phyloP scores from a whole-genome alignment of 75 land plant genomes.

The Selaginella tamariscina region DNA sequence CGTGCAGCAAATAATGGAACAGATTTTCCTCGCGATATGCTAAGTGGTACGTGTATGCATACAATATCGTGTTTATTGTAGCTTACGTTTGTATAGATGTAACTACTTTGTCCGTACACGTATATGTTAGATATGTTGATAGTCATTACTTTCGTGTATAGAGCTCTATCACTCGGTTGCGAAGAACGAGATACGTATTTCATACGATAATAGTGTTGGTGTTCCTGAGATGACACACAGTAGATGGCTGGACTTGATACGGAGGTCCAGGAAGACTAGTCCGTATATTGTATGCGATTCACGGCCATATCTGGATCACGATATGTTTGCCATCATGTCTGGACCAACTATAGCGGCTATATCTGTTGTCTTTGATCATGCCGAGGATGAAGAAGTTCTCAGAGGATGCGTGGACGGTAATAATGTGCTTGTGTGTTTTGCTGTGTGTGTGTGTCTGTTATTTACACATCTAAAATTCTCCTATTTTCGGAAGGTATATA shows the following conservation, averaged over 20 bases:
- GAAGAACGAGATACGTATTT: slow-evolving; percentile 75
- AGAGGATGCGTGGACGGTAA: slow-evolving; percentile 46
- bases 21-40: slow-evolving; percentile 77
- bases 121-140: too few species aligned
- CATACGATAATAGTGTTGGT: slow-evolving; percentile 62
- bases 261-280: slow-evolving; percentile 49
- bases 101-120: too few species aligned
- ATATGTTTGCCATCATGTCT: slow-evolving; percentile 96
- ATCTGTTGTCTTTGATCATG: slow-evolving; percentile 90
- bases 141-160: too few species aligned
- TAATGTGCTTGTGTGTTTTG: neutral
- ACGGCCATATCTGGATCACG: slow-evolving; percentile 62
- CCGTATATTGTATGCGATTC: slow-evolving; percentile 63
- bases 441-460: neutral
- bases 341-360: slow-evolving; percentile 97
- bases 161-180: slow-evolving; percentile 81
- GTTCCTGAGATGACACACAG: slow-evolving; percentile 86
- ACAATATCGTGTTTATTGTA: too few species aligned
- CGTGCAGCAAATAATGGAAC: slow-evolving; percentile 76
- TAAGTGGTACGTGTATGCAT: too few species aligned
- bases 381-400: slow-evolving; percentile 71
- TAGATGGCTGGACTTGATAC: slow-evolving; percentile 85
- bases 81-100: too few species aligned
- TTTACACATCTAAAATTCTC: neutral
- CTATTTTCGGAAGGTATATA: neutral